Evolutionary conservation across 495 filamentous ascomycete genomes (phyloP).

Genomic region (Penicillium malachiteum): DNA sequence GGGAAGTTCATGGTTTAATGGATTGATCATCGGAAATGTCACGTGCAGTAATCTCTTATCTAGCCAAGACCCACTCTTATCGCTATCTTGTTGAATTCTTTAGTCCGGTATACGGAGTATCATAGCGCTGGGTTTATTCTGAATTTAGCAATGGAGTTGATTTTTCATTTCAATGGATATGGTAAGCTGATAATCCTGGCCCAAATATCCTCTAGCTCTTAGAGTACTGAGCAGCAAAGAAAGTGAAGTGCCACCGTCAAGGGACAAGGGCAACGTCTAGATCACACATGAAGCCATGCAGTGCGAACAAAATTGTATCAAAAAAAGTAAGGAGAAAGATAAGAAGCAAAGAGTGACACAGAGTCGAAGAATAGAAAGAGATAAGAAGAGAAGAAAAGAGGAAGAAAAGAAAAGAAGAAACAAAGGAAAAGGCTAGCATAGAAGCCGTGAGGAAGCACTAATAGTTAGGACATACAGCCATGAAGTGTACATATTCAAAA

Average conservation of each 20-base stretch:
- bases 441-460: conserved; percentile 2
- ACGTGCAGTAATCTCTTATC: conserved; percentile 14
- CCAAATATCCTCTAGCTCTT: conserved; percentile 10
- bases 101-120: no score
- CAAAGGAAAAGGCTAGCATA: conserved; percentile 12
- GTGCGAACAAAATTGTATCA: conserved; percentile 6
- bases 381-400: conserved; percentile 9
- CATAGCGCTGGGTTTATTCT: neutral
- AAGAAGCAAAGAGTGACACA: conserved; percentile 4
- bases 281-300: neutral
- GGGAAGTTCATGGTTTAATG: conserved; percentile 16
- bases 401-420: conserved; percentile 9
- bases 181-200: neutral
- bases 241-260: neutral
- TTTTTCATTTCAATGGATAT: neutral
- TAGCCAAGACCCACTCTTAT: neutral
- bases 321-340: conserved; percentile 1
- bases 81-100: neutral
- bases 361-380: neutral
- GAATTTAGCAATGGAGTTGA: neutral
- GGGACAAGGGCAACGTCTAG: neutral
- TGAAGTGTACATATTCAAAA: conserved; percentile 18
- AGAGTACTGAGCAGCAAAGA: conserved; percentile 1
- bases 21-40: conserved; percentile 20
- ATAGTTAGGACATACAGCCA: conserved; percentile 24